These are phyloP conservation scores for Xylaria sp. DNA, from an alignment of 2,329 filamentous ascomycete species.

Conservation along the genomic window DNA sequence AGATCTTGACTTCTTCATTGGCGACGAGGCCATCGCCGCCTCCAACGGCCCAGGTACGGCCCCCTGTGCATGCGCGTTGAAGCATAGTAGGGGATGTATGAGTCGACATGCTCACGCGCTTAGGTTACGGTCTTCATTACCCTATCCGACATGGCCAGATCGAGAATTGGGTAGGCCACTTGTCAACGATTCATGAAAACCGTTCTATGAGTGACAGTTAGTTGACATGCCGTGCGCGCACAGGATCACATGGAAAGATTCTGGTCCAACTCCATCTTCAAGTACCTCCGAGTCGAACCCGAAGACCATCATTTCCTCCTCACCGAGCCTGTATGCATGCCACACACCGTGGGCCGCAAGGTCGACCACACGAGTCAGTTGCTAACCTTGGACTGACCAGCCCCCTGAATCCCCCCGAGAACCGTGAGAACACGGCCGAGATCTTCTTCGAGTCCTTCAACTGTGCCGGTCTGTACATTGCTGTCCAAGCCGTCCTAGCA, in stretches of 20 bases:
- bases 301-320: conserved; percentile 98
- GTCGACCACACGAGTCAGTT: background rate
- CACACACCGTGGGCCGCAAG: background rate
- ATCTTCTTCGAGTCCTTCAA: conserved; percentile 99
- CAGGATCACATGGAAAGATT: conserved; percentile 99
- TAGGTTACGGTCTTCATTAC: conserved; percentile 93
- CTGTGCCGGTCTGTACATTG: conserved; percentile 97
- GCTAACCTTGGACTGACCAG: conserved; percentile 40
- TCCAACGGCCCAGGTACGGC: conserved; percentile 70
- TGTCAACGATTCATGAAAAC: background rate
- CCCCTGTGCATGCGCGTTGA: conserved; percentile 2
- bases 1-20: conserved; percentile 97
- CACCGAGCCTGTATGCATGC: conserved; percentile 75
- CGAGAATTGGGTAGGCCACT: conserved; percentile 78
- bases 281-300: conserved; percentile 94
- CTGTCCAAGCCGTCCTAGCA: conserved; percentile 93
- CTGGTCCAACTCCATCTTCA: conserved; percentile 99
- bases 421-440: conserved; percentile 97
- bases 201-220: conserved; percentile 1
- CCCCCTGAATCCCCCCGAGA: conserved; percentile 97
- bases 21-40: conserved; percentile 87
- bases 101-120: conserved; percentile 2
- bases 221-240: conserved; percentile 33
- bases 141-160: conserved; percentile 97
- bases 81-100: conserved; percentile 12